phyloP scores from a whole-genome alignment of 169 alveolate genomes.

The Ichthyophthirius multifiliis region DNA sequence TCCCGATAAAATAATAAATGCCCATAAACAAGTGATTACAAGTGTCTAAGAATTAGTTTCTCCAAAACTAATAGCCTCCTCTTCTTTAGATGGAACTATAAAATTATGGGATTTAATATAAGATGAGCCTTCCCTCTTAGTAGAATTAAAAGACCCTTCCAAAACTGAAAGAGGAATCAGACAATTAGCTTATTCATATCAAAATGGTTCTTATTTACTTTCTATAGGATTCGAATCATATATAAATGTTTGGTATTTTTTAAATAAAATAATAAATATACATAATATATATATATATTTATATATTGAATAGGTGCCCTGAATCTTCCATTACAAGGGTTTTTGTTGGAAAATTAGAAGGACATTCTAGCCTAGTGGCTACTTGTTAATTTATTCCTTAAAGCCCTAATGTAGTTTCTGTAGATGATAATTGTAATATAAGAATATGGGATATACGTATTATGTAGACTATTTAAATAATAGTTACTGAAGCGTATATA shows the following conservation, averaged over 20 bases:
- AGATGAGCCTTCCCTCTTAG: conserved; percentile 35
- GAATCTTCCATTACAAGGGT: conserved; percentile 73
- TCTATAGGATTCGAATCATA: conserved; percentile 82
- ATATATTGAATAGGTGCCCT: conserved; percentile 49
- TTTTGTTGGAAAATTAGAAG: conserved; percentile 80
- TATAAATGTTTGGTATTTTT: conserved; percentile 75
- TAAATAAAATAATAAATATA: not conserved
- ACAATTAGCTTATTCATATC: conserved; percentile 68
- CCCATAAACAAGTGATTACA: conserved; percentile 66
- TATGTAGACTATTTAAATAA: conserved; percentile 65
- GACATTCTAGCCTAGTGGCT: conserved; percentile 84
- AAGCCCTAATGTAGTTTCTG: conserved; percentile 78
- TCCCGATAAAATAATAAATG: conserved; percentile 31
- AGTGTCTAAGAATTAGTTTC: conserved; percentile 66
- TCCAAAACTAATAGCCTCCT: conserved; percentile 72
- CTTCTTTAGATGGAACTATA: conserved; percentile 78
- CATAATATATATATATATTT: not conserved
- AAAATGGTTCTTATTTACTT: conserved; percentile 72
- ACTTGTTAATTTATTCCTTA: conserved; percentile 73
- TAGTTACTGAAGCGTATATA: conserved; percentile 50
- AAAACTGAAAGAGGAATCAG: conserved; percentile 72
- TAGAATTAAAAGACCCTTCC: conserved; percentile 25
- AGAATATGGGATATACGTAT: conserved; percentile 85
- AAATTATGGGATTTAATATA: conserved; percentile 68
- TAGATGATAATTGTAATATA: conserved; percentile 82